phyloP scores from a whole-genome alignment of 2,329 filamentous ascomycete species.

The Trichoderma guizhouense region DNA sequence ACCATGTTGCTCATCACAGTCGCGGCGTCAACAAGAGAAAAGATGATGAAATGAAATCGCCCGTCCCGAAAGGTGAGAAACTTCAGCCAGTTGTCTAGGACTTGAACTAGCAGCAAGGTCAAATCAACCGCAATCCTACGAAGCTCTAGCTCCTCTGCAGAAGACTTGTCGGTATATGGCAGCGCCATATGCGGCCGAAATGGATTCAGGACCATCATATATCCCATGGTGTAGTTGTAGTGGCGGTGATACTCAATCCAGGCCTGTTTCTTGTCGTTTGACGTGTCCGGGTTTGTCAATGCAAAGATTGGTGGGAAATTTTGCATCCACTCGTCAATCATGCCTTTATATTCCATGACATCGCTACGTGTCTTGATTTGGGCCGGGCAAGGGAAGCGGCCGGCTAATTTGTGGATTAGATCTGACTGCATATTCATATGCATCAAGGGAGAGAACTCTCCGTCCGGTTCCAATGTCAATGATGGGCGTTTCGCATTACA shows the following conservation, averaged over 20 bases:
- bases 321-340: conserved; percentile 40
- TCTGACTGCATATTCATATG: conserved; percentile 32
- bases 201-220: conserved; percentile 45
- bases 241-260: conserved; percentile 47
- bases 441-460: conserved; percentile 28
- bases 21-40: conserved; percentile 49
- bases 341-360: conserved; percentile 26
- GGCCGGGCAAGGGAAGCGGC: conserved; percentile 27
- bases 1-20: conserved; percentile 48
- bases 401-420: conserved; percentile 25
- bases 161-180: conserved; percentile 26
- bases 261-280: conserved; percentile 36
- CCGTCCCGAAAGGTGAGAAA: conserved; percentile 44
- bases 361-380: conserved; percentile 29
- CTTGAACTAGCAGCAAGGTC: conserved; percentile 40
- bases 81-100: conserved; percentile 40
- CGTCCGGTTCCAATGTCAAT: conserved; percentile 28
- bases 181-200: conserved; percentile 44
- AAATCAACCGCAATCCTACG: conserved; percentile 41
- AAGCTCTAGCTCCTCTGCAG: conserved; percentile 33
- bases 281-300: conserved; percentile 38
- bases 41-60: conserved; percentile 50
- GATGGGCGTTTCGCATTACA: conserved; percentile 28
- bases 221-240: conserved; percentile 43
- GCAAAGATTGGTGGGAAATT: conserved; percentile 41